Evolutionary conservation across 164 flowering plant genomes (phyloP).

Genomic region (Paratinospora sagittata): DNA sequence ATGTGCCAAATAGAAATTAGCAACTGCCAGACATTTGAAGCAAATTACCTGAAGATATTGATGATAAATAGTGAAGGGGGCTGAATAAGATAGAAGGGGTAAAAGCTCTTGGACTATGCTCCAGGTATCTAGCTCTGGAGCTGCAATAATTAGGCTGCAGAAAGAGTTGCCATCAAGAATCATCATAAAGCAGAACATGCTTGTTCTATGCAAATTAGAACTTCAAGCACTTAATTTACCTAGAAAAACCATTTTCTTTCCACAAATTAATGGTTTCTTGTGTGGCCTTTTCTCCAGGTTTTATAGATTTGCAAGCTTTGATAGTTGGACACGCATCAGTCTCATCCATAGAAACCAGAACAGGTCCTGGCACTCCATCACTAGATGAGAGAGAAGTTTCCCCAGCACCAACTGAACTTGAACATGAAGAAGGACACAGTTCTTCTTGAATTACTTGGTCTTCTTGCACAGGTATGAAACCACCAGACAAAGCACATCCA

Average conservation of each 20-base stretch:
- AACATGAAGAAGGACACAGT: conserved; percentile 14
- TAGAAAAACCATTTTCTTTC: conserved; percentile 88
- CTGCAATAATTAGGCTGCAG: conserved; percentile 78
- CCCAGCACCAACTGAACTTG: conserved; percentile 23
- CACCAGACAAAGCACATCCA: conserved; percentile 8
- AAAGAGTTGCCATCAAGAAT: conserved; percentile 10
- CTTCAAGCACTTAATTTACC: conserved; percentile 32
- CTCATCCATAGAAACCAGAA: conserved; percentile 16
- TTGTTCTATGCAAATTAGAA: not conserved
- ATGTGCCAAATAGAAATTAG: not conserved
- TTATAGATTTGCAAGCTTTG: conserved; percentile 37
- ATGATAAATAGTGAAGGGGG: conserved; percentile 90
- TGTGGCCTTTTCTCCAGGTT: conserved; percentile 69
- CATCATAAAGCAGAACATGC: not conserved
- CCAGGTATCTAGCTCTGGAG: conserved; percentile 87
- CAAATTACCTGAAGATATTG: conserved; percentile 75
- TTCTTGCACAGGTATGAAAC: conserved; percentile 7
- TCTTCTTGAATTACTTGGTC: conserved; percentile 29
- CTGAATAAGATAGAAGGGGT: conserved; percentile 75
- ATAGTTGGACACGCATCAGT: conserved; percentile 18
- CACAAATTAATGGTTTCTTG: conserved; percentile 47
- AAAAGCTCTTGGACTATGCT: conserved; percentile 53
- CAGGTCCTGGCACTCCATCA: conserved; percentile 22
- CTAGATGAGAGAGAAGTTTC: conserved; percentile 25
- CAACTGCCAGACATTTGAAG: not conserved